These are phyloP conservation scores for Microcyclosporella mali DNA, from an alignment of 2,329 filamentous ascomycete species.

Conservation along the genomic window DNA sequence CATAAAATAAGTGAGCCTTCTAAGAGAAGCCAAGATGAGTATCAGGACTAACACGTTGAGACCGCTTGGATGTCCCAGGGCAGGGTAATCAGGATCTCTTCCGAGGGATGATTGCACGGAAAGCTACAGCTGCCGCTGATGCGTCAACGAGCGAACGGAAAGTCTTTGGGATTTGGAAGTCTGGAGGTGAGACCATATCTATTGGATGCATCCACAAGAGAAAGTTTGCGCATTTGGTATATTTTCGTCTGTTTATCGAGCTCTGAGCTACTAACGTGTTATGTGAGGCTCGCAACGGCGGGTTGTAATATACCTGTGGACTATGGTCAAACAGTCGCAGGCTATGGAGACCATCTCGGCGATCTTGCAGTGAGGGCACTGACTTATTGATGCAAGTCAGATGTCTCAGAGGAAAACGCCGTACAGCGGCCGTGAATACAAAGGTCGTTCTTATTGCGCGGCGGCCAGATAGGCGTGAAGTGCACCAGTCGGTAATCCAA, in stretches of 20 bases:
- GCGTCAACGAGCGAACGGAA: constrained; percentile 4
- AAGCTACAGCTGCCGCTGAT: constrained; percentile 5
- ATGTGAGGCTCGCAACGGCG: constrained; percentile 7
- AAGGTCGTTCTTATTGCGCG: too few species aligned
- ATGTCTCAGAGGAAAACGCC: too few species aligned
- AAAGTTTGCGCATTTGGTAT: constrained; percentile 4
- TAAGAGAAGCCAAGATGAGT: too few species aligned
- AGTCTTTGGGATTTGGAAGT: constrained; percentile 10
- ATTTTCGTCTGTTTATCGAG: not conserved
- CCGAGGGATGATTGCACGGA: constrained; percentile 7
- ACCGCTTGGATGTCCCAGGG: constrained; percentile 6
- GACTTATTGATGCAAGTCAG: too few species aligned
- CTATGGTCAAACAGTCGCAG: constrained; percentile 7
- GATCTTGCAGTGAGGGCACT: not conserved
- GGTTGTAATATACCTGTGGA: constrained; percentile 9
- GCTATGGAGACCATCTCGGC: constrained; percentile 9
- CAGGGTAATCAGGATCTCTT: constrained; percentile 9
- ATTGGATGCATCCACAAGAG: constrained; percentile 4
- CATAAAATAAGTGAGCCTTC: too few species aligned
- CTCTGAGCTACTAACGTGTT: not conserved
- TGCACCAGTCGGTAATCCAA: too few species aligned
- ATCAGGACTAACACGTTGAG: not conserved
- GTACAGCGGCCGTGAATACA: too few species aligned
- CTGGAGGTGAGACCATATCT: constrained; percentile 9
- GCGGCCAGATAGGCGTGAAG: too few species aligned